Evolutionary conservation across 2,329 filamentous ascomycete genomes (phyloP), one percentile per base, ranked within the genome.

Genomic region (Pezicula radicicola): DNA sequence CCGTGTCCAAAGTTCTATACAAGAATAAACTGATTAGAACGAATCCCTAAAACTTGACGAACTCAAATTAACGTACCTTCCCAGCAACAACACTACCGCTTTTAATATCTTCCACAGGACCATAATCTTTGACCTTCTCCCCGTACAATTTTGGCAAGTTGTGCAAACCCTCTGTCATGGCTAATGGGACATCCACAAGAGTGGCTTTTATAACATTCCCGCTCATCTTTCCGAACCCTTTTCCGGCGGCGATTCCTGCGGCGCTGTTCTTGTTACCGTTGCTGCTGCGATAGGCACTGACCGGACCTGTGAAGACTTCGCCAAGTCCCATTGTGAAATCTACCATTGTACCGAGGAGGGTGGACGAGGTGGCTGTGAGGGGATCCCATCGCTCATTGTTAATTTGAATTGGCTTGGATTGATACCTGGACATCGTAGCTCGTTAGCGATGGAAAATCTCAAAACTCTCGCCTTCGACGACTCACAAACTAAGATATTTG

Each of bases 121-220:
- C 30, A 95, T 71, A 0, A 87, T 87, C 46, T 94, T 71, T 41
- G 88, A 89, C 55, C 95, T 86, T 66, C 93, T 89, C 76, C 92
- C 85, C 0, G 55, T 80, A 80, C 2, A 80, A 66, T 28, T 73
- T 74, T 4, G 78, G 78, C 13, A 75, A 73, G 21, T 76, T 77
- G 54, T 79, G 77, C 52, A 80, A 75, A 7, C 78, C 78, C 53
- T 79, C 75, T 0, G 76, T 71, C 1, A 78, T 56, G 1, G 75
- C 76, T 36, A 79, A 66, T 4, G 72, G 72, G 43, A 80, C 57
- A 47, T 77, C 71, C 62, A 80, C 70, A 0, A 76, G 73, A 12
- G 74, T 55, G 18, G 60, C 60, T 66, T 57, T 66, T 59, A 45
- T 64, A 51, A 27, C 70, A 15, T 25, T 21, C 25, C 70, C 35